Base-by-base conservation (phyloP, 805 yeast species). In the Komagataella kurtzmanii region DNA sequence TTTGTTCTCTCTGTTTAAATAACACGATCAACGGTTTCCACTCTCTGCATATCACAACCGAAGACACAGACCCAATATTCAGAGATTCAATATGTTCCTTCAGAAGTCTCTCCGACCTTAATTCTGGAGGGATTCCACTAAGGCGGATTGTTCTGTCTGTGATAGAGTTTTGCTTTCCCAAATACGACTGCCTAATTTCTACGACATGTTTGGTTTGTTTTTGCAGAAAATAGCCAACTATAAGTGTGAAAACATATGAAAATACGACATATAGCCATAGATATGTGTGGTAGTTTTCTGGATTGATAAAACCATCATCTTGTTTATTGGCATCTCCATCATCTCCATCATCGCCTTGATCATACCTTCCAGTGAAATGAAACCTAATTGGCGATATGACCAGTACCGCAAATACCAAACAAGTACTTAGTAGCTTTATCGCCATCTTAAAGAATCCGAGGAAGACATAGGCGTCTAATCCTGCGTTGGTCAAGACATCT, bases 381-480 rank as follows among this genome's bases (percentile, higher is more conserved):
- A 82, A 85, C 51, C 97, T 66, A 3, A 93, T 75, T 0, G 99
- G 98, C 0, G 95, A 84, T 18, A 91, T 85, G 2, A 91, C 74
- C 4, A 80, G 68, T 7, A 85, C 69, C 1, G 96, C 89, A 59
- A 87, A 79, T 2, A 86, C 53, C 48, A 87, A 75, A 60, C 89
- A 83, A 1, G 77, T 67, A 2, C 78, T 66, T 21, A 91, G 65
- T 7, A 87, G 69, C 62, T 80, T 79, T 49, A 90, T 86, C 54
- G 93, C 78, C 86, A 89, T 87, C 54, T 86, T 83, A 75, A 93
- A 93, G 63, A 91, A 90, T 3, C 89, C 89, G 36, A 91, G 67
- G 61, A 87, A 91, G 49, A 93, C 98, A 67, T 78, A 89, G 0
- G 97, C 97, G 68, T 91, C 99, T 47, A 91, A 67, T 0, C 99